A percentile compares a stretch with the other conserved stretches of the same genome.
phyloP scores from a whole-genome alignment of 169 alveolate genomes.

The Perkinsus chesapeaki region DNA sequence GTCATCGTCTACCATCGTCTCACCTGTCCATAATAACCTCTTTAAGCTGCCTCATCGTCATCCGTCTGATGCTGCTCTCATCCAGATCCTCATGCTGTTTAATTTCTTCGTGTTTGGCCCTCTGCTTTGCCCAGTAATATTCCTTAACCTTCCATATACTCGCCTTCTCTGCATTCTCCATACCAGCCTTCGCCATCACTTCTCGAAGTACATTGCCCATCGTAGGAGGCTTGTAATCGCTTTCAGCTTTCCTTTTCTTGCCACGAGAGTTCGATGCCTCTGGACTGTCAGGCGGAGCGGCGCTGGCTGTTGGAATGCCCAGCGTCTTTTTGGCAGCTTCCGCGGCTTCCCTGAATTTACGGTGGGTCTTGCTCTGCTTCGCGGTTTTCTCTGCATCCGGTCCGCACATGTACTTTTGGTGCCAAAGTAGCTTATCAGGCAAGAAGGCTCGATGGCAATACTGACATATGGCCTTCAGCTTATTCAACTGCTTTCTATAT shows the following conservation, averaged over 20 bases:
- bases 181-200: conserved; percentile 28
- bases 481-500: conserved; percentile 43
- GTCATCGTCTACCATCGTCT: neutral
- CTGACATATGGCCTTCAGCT: conserved; percentile 49
- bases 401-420: conserved; percentile 77
- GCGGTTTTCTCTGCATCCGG: conserved; percentile 77
- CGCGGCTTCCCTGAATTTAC: conserved; percentile 43
- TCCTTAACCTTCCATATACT: conserved; percentile 1
- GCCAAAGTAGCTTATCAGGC: conserved; percentile 57
- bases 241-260: conserved; percentile 17
- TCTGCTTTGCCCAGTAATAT: neutral
- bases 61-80: neutral
- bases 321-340: conserved; percentile 54
- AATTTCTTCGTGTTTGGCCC: neutral
- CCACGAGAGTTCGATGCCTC: neutral
- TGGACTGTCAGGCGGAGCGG: neutral
- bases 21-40: neutral
- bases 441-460: conserved; percentile 73
- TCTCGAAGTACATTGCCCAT: conserved; percentile 24
- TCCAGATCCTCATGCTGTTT: conserved; percentile 2
- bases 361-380: conserved; percentile 64
- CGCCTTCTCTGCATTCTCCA: neutral
- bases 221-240: conserved; percentile 14
- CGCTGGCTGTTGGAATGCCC: conserved; percentile 36
- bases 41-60: neutral